Base-by-base conservation (phyloP, 179 eudicot species). In the Heliamphora pulchella region DNA sequence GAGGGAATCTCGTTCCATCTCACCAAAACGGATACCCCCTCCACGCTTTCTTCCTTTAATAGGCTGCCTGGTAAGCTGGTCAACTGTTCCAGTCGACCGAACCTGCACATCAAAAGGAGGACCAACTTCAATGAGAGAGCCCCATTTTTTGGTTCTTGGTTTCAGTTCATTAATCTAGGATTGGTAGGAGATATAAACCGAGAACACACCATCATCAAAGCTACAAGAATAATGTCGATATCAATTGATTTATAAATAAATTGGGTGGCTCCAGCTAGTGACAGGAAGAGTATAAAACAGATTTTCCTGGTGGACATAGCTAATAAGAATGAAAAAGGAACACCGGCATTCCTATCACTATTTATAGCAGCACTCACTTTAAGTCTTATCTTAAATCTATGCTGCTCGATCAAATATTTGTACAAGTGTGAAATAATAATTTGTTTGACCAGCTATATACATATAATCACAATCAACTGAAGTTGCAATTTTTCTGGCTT, bases 21-120 rank as follows among this genome's bases (percentile, higher is more conserved):
- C 98, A 54, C 98, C 98, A 70, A 94, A 94, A 58, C 98, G 96
- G 8, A 94, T 81, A 82, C 98, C 98, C 46, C 98, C 98, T 74
- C 98, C 98, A 0, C 89, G 88, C 87, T 94, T 94, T 83, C 98
- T 89, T 65, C 98, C 98, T 80, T 94, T 94, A 68, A 94, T 88
- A 39, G 98, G 98, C 78, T 94, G 98, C 44, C 93, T 85, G 1
- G 98, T 94, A 11, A 93, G 84, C 77, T 86, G 94, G 76, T 94
- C 98, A 0, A 93, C 88, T 10, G 81, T 84, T 79, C 98, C 98
- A 13, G 97, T 94, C 8, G 98, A 94, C 69, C 98, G 93, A 70
- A 93, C 98, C 98, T 94, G 87, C 20, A 82, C 10, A 76, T 17
- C 55, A 58, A 79, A 78, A 44, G 3, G 54, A 43, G 58, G 31